A percentile compares a stretch with the other conserved stretches of the same genome.
Evolutionary conservation across 352 stramenopile species (phyloP).

Genomic region (Globisporangium viniferum): DNA sequence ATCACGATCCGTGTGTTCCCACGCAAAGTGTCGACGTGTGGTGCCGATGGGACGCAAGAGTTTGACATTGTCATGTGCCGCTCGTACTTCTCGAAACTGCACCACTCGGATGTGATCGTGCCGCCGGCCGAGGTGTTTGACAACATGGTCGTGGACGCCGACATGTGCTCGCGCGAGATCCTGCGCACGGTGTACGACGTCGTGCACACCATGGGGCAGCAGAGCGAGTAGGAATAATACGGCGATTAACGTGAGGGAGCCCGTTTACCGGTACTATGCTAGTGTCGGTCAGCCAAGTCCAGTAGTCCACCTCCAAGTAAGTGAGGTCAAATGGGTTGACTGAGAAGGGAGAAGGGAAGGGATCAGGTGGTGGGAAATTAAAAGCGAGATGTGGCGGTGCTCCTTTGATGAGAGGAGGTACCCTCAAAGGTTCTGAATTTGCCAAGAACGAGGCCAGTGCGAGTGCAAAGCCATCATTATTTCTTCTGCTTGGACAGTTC

Average conservation of each 20-base stretch:
- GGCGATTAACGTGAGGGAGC: background rate
- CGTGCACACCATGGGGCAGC: background rate
- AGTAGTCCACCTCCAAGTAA: no score
- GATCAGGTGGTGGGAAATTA: no score
- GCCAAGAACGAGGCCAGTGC: no score
- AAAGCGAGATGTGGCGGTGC: no score
- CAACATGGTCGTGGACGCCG: conserved; percentile 6
- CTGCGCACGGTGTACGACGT: conserved; percentile 17
- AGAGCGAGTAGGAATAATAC: background rate
- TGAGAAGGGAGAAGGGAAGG: no score
- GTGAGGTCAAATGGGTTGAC: no score
- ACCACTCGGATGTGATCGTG: conserved; percentile 5
- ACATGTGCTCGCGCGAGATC: conserved; percentile 20
- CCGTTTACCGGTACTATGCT: background rate
- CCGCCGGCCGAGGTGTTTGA: conserved; percentile 10
- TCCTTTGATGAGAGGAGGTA: no score
- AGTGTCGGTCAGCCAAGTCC: background rate
- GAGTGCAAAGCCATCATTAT: no score
- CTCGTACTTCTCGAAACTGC: conserved; percentile 9
- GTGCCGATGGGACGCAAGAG: background rate
- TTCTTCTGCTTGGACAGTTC: no score
- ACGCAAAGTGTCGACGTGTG: background rate
- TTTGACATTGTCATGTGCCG: conserved; percentile 13
- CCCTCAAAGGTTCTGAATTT: no score
- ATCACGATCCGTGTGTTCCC: conserved; percentile 11